Evolutionary conservation across 139 green algal genomes (phyloP), one percentile per base, ranked within the genome.

Genomic region (Tetradesmus lagerheimii): DNA sequence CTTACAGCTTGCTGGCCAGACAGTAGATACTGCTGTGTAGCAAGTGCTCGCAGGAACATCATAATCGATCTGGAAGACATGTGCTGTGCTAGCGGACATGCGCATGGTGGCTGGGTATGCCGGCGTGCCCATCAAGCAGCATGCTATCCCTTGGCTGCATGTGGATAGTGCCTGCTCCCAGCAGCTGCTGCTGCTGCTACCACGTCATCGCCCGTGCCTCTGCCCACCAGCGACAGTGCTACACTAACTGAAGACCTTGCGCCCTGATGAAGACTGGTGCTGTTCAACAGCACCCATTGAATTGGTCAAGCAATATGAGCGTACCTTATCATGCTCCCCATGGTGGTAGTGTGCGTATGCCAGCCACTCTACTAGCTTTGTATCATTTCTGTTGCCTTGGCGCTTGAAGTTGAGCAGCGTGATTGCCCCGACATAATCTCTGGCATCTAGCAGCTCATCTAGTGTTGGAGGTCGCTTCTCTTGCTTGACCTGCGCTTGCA

Each of bases 341-440:
- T 92, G 93, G 75, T 98, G 96, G 82, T 97, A 97, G 41, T 97
- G 94, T 75, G 89, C 93, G 62, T 98, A 98, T 27, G 95, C 96
- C 27, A 97, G 93, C 95, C 95, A 98, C 50, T 97, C 94, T 12
- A 95, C 35, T 27, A 91, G 93, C 78, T 93, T 93, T 27, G 90
- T 64, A 74, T 97, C 94, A 29, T 91, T 80, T 9, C 75, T 57
- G n/a, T 90, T 92, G 16, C 85, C 80, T 41, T 95, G 91, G 0
- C 89, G 88, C 86, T 95, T 92, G 62, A 97, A 97, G 35, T 95
- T 91, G 0, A 98, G 91, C 39, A 97, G 83, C 2, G 96, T 92
- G 66, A 96, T 93, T 4, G 96, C 95, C 4, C 95, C 96, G 18
- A 91, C 84, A 86, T 96, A 98, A 90, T 98, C 95, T 20, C 95